A percentile compares a stretch with the other conserved stretches of the same genome.
These are phyloP conservation scores for Colletotrichum tabaci DNA, from an alignment of 2,329 filamentous ascomycete species.

Conservation along the genomic window DNA sequence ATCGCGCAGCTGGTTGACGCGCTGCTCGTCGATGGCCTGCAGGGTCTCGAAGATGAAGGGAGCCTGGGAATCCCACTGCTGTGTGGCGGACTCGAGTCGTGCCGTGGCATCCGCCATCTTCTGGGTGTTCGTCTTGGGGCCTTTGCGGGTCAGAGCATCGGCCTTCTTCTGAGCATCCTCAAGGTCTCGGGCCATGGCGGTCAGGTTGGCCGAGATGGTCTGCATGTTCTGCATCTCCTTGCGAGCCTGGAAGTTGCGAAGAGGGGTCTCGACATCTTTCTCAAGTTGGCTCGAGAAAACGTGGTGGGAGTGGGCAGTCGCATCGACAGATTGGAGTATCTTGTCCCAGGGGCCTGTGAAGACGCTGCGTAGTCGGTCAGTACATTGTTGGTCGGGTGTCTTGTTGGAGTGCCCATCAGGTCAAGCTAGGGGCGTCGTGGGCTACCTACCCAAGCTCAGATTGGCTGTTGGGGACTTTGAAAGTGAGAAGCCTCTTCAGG, in stretches of 20 bases:
- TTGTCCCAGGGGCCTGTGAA: conserved; percentile 94
- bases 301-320: conserved; percentile 87
- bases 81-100: conserved; percentile 82
- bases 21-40: conserved; percentile 90
- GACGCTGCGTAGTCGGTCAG: conserved; percentile 70
- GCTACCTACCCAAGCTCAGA: conserved; percentile 86
- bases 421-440: background rate
- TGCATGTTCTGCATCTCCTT: conserved; percentile 87
- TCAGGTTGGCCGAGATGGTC: conserved; percentile 85
- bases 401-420: background rate
- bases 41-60: conserved; percentile 95
- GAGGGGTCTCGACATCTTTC: conserved; percentile 86
- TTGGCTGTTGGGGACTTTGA: conserved; percentile 80
- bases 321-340: conserved; percentile 84
- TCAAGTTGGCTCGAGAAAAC: conserved; percentile 86
- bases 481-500: conserved; percentile 84
- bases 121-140: conserved; percentile 79
- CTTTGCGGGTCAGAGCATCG: conserved; percentile 88
- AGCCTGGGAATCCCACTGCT: conserved; percentile 94
- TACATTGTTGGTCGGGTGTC: background rate
- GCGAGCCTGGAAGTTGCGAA: conserved; percentile 81
- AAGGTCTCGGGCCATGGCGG: conserved; percentile 85
- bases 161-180: conserved; percentile 87
- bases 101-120: conserved; percentile 83
- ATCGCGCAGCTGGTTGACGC: conserved; percentile 91